Evolutionary conservation across 1,284 basidiomycete genomes (phyloP).

Genomic region (Amylostereum areolatum): DNA sequence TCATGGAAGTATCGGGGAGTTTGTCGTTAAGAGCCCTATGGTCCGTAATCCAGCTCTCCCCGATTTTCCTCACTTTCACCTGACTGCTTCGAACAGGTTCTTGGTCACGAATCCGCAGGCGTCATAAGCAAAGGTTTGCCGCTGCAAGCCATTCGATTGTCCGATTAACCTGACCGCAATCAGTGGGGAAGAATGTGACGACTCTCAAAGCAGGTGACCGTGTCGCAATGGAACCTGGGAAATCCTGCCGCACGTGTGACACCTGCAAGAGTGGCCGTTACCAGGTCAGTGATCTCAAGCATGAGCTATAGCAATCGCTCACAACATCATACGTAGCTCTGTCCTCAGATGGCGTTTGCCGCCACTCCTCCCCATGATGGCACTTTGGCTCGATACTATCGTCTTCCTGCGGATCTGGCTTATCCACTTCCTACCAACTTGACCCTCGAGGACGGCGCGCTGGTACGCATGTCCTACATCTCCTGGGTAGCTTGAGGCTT

Average conservation of each 20-base stretch:
- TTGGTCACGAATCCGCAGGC: conserved; percentile 64
- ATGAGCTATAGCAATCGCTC: conserved; percentile 1
- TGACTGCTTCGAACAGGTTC: conserved; percentile 32
- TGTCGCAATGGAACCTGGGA: conserved; percentile 83
- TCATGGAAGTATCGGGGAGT: conserved; percentile 75
- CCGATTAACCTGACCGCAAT: not conserved
- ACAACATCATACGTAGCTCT: conserved; percentile 39
- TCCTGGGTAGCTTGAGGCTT: not conserved
- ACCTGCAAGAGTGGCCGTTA: conserved; percentile 77
- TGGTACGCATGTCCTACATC: conserved; percentile 40
- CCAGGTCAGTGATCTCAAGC: conserved; percentile 42
- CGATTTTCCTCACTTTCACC: conserved; percentile 5
- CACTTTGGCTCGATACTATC: conserved; percentile 80
- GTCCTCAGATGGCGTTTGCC: conserved; percentile 76
- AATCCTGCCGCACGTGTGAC: conserved; percentile 67
- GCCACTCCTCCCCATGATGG: conserved; percentile 90
- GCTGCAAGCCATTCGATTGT: not conserved
- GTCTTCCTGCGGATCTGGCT: conserved; percentile 66
- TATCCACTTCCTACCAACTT: conserved; percentile 71
- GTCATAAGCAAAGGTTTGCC: conserved; percentile 43
- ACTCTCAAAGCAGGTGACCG: conserved; percentile 78
- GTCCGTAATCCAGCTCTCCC: conserved; percentile 25
- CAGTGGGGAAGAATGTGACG: conserved; percentile 69
- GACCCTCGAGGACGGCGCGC: conserved; percentile 78
- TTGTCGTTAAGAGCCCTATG: conserved; percentile 76